These are phyloP conservation scores for Volutella citrinella DNA, from an alignment of 2,329 filamentous ascomycete species.

Conservation along the genomic window DNA sequence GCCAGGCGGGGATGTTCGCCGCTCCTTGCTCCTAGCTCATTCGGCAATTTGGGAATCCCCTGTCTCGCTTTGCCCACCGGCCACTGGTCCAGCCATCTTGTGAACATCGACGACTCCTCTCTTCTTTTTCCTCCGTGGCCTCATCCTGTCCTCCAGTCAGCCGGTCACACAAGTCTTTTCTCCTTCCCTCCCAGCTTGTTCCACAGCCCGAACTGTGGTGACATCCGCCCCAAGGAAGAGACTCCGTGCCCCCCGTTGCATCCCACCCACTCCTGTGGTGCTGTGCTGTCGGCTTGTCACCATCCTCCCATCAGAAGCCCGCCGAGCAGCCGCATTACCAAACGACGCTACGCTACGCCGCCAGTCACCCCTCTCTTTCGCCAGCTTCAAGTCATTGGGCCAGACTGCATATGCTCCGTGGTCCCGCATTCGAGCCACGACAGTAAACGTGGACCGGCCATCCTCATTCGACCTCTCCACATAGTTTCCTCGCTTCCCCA, in stretches of 20 bases:
- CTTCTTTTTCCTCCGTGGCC: too few species aligned
- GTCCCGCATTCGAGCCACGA: constrained; percentile 40
- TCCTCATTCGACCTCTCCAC: constrained; percentile 34
- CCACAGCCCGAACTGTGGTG: too few species aligned
- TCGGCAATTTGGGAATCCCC: too few species aligned
- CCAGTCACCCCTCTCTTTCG: constrained; percentile 29
- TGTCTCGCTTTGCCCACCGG: too few species aligned
- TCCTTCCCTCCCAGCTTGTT: too few species aligned
- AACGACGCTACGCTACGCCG: constrained; percentile 28
- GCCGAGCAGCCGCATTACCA: constrained; percentile 26
- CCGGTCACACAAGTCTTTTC: too few species aligned
- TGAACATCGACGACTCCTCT: too few species aligned
- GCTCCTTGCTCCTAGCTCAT: too few species aligned
- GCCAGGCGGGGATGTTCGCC: too few species aligned
- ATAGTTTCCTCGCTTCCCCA: constrained; percentile 32
- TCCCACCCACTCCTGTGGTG: constrained; percentile 24
- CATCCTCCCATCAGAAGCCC: constrained; percentile 22
- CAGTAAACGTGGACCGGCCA: constrained; percentile 30
- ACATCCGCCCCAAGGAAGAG: too few species aligned
- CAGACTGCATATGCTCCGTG: constrained; percentile 35
- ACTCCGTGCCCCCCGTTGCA: constrained; percentile 13
- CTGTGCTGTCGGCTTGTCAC: constrained; percentile 22
- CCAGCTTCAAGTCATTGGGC: constrained; percentile 32
- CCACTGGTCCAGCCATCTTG: too few species aligned
- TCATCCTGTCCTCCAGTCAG: too few species aligned